Evolutionary conservation across 768 basidiomycete species (phyloP).

Genomic region (Piloderma croceum): DNA sequence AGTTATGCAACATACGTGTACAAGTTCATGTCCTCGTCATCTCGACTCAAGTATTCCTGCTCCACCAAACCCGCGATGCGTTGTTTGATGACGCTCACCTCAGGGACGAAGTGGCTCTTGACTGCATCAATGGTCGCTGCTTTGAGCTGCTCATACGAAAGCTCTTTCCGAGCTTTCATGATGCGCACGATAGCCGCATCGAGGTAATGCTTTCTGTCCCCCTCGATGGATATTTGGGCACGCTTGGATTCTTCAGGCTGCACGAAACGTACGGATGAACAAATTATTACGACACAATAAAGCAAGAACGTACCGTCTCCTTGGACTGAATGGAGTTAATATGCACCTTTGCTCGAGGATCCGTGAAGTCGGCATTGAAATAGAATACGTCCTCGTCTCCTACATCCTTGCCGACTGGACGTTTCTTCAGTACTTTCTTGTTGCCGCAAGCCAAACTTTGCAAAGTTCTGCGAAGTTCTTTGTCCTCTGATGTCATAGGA

Average conservation of each 20-base stretch:
- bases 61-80: conserved; percentile 80
- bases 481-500: conserved; percentile 44
- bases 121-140: conserved; percentile 82
- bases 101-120: conserved; percentile 81
- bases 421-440: conserved; percentile 81
- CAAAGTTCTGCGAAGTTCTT: conserved; percentile 73
- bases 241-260: conserved; percentile 82
- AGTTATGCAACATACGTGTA: conserved; percentile 75
- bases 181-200: conserved; percentile 96
- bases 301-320: conserved; percentile 59
- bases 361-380: conserved; percentile 80
- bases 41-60: conserved; percentile 77
- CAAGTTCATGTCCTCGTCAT: conserved; percentile 61
- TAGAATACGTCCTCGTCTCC: conserved; percentile 68
- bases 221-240: conserved; percentile 80
- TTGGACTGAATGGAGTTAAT: conserved; percentile 96
- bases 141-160: conserved; percentile 74
- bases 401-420: conserved; percentile 74
- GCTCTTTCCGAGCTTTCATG: conserved; percentile 90
- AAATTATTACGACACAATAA: not conserved
- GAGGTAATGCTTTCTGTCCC: conserved; percentile 78
- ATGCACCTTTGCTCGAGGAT: conserved; percentile 73
- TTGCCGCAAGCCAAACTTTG: conserved; percentile 92
- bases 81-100: conserved; percentile 80
- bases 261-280: not conserved